Evolutionary conservation across 2,329 filamentous ascomycete species (phyloP).

Genomic region (Scedosporium boydii): DNA sequence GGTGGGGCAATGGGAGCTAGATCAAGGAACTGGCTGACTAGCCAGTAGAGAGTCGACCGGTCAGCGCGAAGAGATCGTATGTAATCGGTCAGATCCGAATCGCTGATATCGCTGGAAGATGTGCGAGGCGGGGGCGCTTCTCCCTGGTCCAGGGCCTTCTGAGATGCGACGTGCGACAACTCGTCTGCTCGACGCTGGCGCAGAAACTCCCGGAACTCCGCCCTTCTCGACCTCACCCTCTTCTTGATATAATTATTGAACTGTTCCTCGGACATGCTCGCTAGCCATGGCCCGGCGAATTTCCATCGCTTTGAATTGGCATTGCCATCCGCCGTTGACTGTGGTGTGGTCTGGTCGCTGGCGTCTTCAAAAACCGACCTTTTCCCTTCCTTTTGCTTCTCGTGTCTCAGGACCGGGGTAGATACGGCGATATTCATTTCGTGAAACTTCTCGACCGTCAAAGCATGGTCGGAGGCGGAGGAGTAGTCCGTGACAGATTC

Average conservation of each 20-base stretch:
- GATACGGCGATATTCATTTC: constrained; percentile 68
- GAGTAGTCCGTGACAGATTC: constrained; percentile 87
- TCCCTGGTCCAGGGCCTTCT: constrained; percentile 29
- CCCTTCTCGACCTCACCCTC: constrained; percentile 41
- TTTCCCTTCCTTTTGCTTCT: constrained; percentile 11
- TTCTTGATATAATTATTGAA: constrained; percentile 47
- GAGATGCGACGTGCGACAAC: constrained; percentile 27
- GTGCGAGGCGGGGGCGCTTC: constrained; percentile 20
- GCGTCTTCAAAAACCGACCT: constrained; percentile 46
- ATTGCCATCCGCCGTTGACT: constrained; percentile 18
- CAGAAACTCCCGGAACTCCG: constrained; percentile 46
- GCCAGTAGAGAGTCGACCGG: constrained; percentile 37
- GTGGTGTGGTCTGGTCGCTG: constrained; percentile 40
- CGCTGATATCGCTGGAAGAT: constrained; percentile 30
- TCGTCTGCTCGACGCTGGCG: constrained; percentile 37
- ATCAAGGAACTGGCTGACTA: constrained; percentile 53
- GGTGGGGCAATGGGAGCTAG: constrained; percentile 40
- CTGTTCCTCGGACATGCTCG: constrained; percentile 49
- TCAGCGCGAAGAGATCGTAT: constrained; percentile 42
- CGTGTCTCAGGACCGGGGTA: constrained; percentile 26
- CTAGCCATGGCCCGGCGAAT: constrained; percentile 57
- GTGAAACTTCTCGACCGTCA: constrained; percentile 77
- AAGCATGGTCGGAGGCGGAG: constrained; percentile 70
- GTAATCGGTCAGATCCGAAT: constrained; percentile 41
- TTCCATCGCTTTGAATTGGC: constrained; percentile 50